Evolutionary conservation across 1,284 basidiomycete species (phyloP).

Genomic region (Tranzscheliella williamsii): DNA sequence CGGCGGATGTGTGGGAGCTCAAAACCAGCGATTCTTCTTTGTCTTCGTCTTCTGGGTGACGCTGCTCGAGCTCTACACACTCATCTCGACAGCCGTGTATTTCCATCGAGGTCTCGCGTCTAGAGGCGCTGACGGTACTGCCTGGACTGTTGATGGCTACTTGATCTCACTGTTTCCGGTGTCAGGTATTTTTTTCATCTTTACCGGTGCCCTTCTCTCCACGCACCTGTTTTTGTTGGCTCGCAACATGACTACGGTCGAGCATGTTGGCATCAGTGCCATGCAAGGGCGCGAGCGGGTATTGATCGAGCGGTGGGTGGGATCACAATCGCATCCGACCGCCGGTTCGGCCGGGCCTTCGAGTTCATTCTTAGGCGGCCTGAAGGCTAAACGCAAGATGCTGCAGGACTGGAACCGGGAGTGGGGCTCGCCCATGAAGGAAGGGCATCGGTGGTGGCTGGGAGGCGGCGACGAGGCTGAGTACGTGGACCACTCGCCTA

Average conservation of each 20-base stretch:
- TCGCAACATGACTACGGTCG: conserved; percentile 76
- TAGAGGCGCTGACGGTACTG: conserved; percentile 30
- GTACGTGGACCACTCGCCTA: neutral
- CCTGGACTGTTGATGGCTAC: conserved; percentile 67
- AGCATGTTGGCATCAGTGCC: conserved; percentile 68
- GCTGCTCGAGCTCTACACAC: conserved; percentile 68
- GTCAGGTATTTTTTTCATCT: conserved; percentile 70
- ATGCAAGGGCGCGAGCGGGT: conserved; percentile 70
- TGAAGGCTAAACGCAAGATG: conserved; percentile 22
- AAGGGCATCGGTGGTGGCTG: conserved; percentile 85
- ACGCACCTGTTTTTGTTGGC: conserved; percentile 71
- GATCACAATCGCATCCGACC: conserved; percentile 1
- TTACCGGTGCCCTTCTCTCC: conserved; percentile 68
- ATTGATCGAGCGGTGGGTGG: conserved; percentile 62
- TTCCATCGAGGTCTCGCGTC: conserved; percentile 46
- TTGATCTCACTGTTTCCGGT: conserved; percentile 71
- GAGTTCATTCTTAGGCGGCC: neutral
- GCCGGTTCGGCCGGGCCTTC: neutral
- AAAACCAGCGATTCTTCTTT: conserved; percentile 78
- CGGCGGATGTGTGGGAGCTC: conserved; percentile 78
- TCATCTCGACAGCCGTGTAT: conserved; percentile 64
- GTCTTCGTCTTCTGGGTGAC: conserved; percentile 71
- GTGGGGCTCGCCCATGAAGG: conserved; percentile 73
- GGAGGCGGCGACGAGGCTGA: conserved; percentile 55
- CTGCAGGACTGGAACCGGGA: conserved; percentile 70